Evolutionary conservation across 805 yeast species (phyloP).

Genomic region (Debaryomyces maramus): DNA sequence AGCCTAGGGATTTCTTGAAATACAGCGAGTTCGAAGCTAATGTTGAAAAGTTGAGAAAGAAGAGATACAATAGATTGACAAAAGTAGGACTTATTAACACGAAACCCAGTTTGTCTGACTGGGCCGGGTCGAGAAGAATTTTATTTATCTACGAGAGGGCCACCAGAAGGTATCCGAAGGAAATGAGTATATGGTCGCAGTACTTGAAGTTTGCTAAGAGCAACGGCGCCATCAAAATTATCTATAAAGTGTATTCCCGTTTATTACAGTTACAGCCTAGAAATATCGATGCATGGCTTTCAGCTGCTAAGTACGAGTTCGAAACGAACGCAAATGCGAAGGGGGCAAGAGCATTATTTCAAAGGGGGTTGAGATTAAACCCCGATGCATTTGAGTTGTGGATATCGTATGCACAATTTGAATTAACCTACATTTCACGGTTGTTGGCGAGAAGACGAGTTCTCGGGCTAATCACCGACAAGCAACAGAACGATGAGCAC

Average conservation of each 20-base stretch:
- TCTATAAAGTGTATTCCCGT: constrained; percentile 74
- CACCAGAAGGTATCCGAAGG: constrained; percentile 74
- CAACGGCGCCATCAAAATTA: constrained; percentile 66
- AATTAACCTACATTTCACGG: constrained; percentile 80
- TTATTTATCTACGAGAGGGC: constrained; percentile 83
- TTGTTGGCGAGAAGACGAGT: constrained; percentile 80
- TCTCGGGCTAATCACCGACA: constrained; percentile 72
- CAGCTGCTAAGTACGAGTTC: constrained; percentile 92
- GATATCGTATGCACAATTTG: constrained; percentile 85
- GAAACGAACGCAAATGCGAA: constrained; percentile 85
- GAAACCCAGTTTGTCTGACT: constrained; percentile 72
- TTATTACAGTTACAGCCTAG: constrained; percentile 88
- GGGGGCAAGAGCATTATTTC: constrained; percentile 84
- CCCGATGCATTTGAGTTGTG: constrained; percentile 71
- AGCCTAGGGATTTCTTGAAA: constrained; percentile 70
- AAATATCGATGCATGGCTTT: constrained; percentile 86
- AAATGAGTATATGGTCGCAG: constrained; percentile 72
- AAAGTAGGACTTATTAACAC: constrained; percentile 56
- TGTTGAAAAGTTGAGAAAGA: constrained; percentile 73
- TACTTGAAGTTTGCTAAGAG: constrained; percentile 69
- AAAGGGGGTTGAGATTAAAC: constrained; percentile 82
- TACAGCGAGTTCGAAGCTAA: constrained; percentile 80
- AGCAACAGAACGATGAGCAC: constrained; percentile 57
- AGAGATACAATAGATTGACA: constrained; percentile 64
- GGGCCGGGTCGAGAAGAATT: constrained; percentile 82